phyloP scores from a whole-genome alignment of 306 rosid genomes.

The Vicia faba region DNA sequence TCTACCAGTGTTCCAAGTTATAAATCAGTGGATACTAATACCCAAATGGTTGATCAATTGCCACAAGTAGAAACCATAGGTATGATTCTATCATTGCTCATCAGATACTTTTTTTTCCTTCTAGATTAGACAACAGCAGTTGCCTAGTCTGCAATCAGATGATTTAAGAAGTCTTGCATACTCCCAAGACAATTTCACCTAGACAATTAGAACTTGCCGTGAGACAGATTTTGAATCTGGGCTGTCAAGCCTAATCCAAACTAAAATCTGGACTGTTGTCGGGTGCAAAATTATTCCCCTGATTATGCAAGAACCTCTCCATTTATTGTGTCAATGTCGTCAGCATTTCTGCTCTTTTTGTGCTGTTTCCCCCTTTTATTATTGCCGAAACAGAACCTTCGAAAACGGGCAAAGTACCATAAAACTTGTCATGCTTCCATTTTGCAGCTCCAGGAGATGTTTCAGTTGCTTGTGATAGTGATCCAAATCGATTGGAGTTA shows the following conservation, averaged over 20 bases:
- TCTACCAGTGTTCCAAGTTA: slow-evolving; percentile 46
- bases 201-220: slow-evolving; percentile 21
- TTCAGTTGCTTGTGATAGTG: slow-evolving; percentile 58
- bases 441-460: slow-evolving; percentile 73
- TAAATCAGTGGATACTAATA: slow-evolving; percentile 51
- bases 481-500: slow-evolving; percentile 66
- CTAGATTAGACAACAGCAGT: slow-evolving; percentile 2
- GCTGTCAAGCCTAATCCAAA: slow-evolving; percentile 5
- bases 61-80: slow-evolving; percentile 69
- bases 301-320: slow-evolving; percentile 32
- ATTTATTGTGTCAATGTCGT: neutral
- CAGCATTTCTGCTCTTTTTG: slow-evolving; percentile 21
- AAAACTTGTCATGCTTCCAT: slow-evolving; percentile 21
- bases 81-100: slow-evolving; percentile 47
- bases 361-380: neutral
- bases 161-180: slow-evolving; percentile 28
- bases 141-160: slow-evolving; percentile 29
- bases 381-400: neutral
- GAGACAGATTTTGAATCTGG: slow-evolving; percentile 30
- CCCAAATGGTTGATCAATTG: slow-evolving; percentile 58
- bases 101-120: slow-evolving; percentile 6
- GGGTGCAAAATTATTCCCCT: neutral
- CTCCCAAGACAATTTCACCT: slow-evolving; percentile 29
- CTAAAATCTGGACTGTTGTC: slow-evolving; percentile 22
- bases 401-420: slow-evolving; percentile 13